Evolutionary conservation across 129 eudicot genomes (phyloP), one percentile per base, ranked within the genome.

Genomic region (Flaveria sonorensis): DNA sequence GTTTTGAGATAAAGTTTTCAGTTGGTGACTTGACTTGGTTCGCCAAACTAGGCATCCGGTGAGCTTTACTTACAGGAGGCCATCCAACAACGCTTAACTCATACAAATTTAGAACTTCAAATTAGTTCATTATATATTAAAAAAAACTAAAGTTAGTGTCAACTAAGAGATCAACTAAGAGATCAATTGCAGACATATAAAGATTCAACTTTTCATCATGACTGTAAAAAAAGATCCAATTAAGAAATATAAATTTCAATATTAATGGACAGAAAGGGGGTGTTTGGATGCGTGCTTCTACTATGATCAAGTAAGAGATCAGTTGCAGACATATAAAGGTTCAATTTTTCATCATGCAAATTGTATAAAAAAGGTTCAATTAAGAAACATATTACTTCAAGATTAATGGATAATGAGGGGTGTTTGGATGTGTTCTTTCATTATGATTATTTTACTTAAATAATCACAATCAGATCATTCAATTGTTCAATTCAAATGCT

Each of bases 51-150:
- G 93, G 89, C 77, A 91, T 86, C 86, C 99, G 77, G 70, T 87
- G 86, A 78, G 94, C 81, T 84, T 89, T 86, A 60, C 93, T 79
- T 13, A 96, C 97, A 36, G 99, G 99, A 88, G 97, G 93, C 86
- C 99, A 96, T 47, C 93, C 99, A 13, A 91, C 99, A 20, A 81
- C 84, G 85, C 89, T 86, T 61, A 47, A 78, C 14, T 59, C 52
- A 78, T 43, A 56, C 42, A 9, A 63, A 57, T 48, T 60, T 10
- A 42, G 42, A 47, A 67, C 53, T 43, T 48, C 7, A 57, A 66
- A 69, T 70, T 20, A 77, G 65, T 73, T 61, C 52, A 71, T 9
- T 8, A 12, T 61, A 19, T 52, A 28, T 32, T 47, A 36, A 40
- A 71, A 13, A 23, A 50, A 64, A 2, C 10, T 14, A 9, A 65